Percentiles rank a stretch among this genome's conserved stretches.
Evolutionary conservation across 2,329 filamentous ascomycete genomes (phyloP).

Genomic region (Nigrospora osmanthi): DNA sequence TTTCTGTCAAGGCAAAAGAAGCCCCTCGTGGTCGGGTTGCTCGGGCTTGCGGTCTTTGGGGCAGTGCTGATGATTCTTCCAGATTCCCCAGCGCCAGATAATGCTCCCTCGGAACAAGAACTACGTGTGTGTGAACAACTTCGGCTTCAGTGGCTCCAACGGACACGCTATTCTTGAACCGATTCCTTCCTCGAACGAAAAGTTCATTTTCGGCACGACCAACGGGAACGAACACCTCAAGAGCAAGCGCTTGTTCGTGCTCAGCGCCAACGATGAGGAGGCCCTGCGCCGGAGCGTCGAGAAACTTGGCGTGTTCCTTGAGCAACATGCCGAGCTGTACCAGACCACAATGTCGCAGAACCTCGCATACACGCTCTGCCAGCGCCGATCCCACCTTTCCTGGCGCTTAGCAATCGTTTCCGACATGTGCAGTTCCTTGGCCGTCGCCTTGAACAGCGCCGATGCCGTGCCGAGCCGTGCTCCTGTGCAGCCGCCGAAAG

Average conservation of each 20-base stretch:
- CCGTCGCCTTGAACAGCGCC: slow-evolving; percentile 13
- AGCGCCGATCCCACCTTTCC: slow-evolving; percentile 16
- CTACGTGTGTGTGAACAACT: slow-evolving; percentile 21
- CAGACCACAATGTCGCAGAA: slow-evolving; percentile 17
- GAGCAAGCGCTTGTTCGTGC: slow-evolving; percentile 6
- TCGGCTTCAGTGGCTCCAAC: slow-evolving; percentile 26
- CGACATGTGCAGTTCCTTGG: slow-evolving; percentile 10
- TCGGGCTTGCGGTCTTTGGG: neutral
- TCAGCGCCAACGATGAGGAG: slow-evolving; percentile 11
- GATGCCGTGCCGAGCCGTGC: slow-evolving; percentile 12
- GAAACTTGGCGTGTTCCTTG: slow-evolving; percentile 14
- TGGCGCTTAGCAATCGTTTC: slow-evolving; percentile 11
- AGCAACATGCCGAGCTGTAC: slow-evolving; percentile 10
- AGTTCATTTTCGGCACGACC: slow-evolving; percentile 3
- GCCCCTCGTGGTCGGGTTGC: neutral
- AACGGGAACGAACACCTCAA: neutral
- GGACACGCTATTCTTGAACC: slow-evolving; percentile 14
- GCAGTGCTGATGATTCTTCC: slow-evolving; percentile 1
- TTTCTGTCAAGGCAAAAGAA: too few relatives aligned
- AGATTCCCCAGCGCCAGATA: slow-evolving; percentile 9
- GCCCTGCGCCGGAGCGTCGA: slow-evolving; percentile 11
- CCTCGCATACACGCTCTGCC: slow-evolving; percentile 19
- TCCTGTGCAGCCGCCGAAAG: slow-evolving; percentile 9
- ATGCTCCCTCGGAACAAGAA: slow-evolving; percentile 11
- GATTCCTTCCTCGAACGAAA: neutral